Evolutionary conservation across 1,139 yeast genomes (phyloP).

Genomic region (Pichia sorboxylosa): DNA sequence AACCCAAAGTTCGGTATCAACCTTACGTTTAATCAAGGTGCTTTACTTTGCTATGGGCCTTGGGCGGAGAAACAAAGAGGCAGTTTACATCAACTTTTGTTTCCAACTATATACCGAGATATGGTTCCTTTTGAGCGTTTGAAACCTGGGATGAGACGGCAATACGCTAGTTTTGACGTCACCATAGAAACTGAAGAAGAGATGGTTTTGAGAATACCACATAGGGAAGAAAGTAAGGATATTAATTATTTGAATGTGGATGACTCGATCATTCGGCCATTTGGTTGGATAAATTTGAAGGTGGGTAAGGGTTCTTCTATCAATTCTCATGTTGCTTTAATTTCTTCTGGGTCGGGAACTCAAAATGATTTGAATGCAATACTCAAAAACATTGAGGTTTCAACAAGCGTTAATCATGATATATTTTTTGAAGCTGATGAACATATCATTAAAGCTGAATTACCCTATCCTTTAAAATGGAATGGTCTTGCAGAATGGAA

Average conservation of each 20-base stretch:
- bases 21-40: conserved; percentile 42
- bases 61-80: conserved; percentile 87
- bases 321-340: conserved; percentile 36
- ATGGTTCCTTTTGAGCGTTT: conserved; percentile 33
- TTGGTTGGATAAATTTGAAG: conserved; percentile 85
- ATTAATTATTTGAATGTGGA: conserved; percentile 8
- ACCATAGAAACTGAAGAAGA: conserved; percentile 50
- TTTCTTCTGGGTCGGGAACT: conserved; percentile 44
- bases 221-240: conserved; percentile 77
- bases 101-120: conserved; percentile 60
- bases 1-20: conserved; percentile 63
- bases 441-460: conserved; percentile 44
- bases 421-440: conserved; percentile 52
- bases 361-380: conserved; percentile 38
- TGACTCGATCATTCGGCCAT: conserved; percentile 36
- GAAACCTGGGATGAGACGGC: conserved; percentile 39
- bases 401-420: conserved; percentile 86
- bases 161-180: conserved; percentile 44
- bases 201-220: conserved; percentile 65
- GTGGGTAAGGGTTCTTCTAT: conserved; percentile 43
- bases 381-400: conserved; percentile 49
- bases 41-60: conserved; percentile 80
- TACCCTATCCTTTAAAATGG: conserved; percentile 72
- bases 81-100: conserved; percentile 51
- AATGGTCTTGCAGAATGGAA: conserved; percentile 66